Evolutionary conservation across 805 yeast genomes (phyloP).

Genomic region (Kluyveromyces lactis): DNA sequence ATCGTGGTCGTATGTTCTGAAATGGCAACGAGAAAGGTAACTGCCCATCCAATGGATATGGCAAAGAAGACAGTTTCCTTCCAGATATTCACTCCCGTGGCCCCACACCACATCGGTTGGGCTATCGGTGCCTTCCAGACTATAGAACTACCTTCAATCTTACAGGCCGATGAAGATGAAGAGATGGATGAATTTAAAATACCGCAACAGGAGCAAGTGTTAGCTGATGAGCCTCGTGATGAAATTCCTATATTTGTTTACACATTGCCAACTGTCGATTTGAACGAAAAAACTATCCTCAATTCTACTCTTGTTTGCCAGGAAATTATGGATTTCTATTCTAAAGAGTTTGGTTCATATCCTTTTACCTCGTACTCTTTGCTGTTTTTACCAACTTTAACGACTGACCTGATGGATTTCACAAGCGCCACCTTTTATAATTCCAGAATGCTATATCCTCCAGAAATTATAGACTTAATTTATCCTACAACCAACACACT

Average conservation of each 20-base stretch:
- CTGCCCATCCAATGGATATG: slow-evolving; percentile 67
- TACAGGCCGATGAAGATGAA: slow-evolving; percentile 27
- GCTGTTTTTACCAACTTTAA: slow-evolving; percentile 57
- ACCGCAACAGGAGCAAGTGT: slow-evolving; percentile 16
- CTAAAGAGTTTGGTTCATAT: slow-evolving; percentile 85
- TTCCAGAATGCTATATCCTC: slow-evolving; percentile 59
- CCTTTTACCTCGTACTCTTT: slow-evolving; percentile 81
- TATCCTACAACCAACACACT: slow-evolving; percentile 59
- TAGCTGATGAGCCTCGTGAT: slow-evolving; percentile 31
- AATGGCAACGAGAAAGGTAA: slow-evolving; percentile 52
- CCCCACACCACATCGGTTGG: slow-evolving; percentile 94
- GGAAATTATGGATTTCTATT: slow-evolving; percentile 73
- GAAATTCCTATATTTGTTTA: slow-evolving; percentile 54
- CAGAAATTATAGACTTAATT: slow-evolving; percentile 71
- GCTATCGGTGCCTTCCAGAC: slow-evolving; percentile 83
- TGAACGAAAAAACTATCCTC: slow-evolving; percentile 37
- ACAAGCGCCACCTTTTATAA: slow-evolving; percentile 51
- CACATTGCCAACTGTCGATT: slow-evolving; percentile 47
- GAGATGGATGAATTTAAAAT: slow-evolving; percentile 27
- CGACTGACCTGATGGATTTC: slow-evolving; percentile 48
- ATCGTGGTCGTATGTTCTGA: slow-evolving; percentile 66
- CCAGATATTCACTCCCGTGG: slow-evolving; percentile 71
- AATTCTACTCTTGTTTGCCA: slow-evolving; percentile 73
- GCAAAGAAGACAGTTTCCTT: slow-evolving; percentile 69
- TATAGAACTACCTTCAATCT: slow-evolving; percentile 25